A percentile compares a stretch with the other conserved stretches of the same genome.
These are phyloP conservation scores for Epichloe coenophiala DNA, from an alignment of 2,329 filamentous ascomycete species.

Conservation along the genomic window DNA sequence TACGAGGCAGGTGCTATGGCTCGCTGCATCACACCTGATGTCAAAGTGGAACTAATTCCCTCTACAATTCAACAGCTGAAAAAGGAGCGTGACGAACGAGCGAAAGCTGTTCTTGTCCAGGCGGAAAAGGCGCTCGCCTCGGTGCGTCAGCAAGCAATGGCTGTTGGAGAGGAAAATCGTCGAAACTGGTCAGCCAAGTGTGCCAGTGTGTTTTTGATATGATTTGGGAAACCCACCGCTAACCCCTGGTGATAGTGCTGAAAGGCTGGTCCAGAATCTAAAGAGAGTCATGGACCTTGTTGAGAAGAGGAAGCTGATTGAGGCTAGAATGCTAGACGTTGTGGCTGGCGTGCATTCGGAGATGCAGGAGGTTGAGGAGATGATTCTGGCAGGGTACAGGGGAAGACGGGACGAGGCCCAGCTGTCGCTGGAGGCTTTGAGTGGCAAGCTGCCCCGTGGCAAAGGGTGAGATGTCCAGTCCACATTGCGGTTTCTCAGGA, in stretches of 20 bases:
- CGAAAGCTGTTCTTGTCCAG: constrained; percentile 12
- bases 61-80: constrained; percentile 13
- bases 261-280: constrained; percentile 7
- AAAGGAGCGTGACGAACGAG: constrained; percentile 15
- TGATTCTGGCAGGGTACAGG: constrained; percentile 17
- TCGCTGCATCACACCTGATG: background rate
- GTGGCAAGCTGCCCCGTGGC: background rate
- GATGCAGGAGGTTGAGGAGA: constrained; percentile 13
- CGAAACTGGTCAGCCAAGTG: constrained; percentile 10
- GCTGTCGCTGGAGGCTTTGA: constrained; percentile 3
- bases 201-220: background rate
- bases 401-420: constrained; percentile 15
- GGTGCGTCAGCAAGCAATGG: constrained; percentile 11
- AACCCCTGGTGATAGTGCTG: constrained; percentile 7
- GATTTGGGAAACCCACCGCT: background rate
- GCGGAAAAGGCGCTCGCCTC: constrained; percentile 12
- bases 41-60: background rate
- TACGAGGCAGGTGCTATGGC: constrained; percentile 10
- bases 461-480: background rate
- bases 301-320: constrained; percentile 15
- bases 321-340: constrained; percentile 15
- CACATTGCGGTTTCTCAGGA: background rate
- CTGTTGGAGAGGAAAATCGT: constrained; percentile 12
- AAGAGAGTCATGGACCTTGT: constrained; percentile 9
- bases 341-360: constrained; percentile 9